A percentile compares a stretch with the other conserved stretches of the same genome.
Evolutionary conservation across 352 stramenopile species (phyloP).

Genomic region (Globisporangium irregulare): DNA sequence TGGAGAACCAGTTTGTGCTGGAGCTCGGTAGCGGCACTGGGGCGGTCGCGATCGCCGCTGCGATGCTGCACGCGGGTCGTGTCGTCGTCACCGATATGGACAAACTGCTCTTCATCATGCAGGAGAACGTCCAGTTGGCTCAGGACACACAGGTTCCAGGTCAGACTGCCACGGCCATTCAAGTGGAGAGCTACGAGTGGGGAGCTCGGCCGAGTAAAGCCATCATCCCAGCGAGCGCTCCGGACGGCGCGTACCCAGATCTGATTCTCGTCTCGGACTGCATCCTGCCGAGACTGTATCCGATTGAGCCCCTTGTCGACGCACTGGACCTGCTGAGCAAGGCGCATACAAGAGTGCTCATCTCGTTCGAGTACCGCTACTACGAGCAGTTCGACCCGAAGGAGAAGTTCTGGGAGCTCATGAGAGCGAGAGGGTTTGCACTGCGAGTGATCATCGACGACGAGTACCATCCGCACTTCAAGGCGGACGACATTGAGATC

Average conservation of each 20-base stretch:
- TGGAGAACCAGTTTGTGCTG: constrained; percentile 59
- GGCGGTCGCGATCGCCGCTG: constrained; percentile 86
- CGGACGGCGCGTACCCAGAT: constrained; percentile 33
- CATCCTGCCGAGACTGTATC: constrained; percentile 95
- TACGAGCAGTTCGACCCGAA: constrained; percentile 84
- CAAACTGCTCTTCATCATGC: constrained; percentile 87
- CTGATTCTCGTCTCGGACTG: constrained; percentile 94
- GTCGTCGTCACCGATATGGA: constrained; percentile 91
- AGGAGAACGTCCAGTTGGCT: constrained; percentile 76
- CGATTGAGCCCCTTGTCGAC: constrained; percentile 92
- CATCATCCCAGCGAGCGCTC: constrained; percentile 24
- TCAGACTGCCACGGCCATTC: constrained; percentile 32
- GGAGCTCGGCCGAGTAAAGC: constrained; percentile 39
- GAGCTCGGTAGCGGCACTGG: constrained; percentile 92
- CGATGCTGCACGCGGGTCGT: constrained; percentile 73
- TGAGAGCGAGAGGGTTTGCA: constrained; percentile 39
- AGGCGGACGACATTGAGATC: constrained; percentile 88
- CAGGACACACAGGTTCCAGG: constrained; percentile 23
- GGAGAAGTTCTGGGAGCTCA: constrained; percentile 71
- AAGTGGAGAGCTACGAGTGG: constrained; percentile 90
- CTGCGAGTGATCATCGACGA: constrained; percentile 45
- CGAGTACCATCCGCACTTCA: constrained; percentile 74
- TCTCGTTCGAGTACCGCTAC: constrained; percentile 88
- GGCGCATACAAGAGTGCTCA: constrained; percentile 54
- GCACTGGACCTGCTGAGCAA: constrained; percentile 74